Conservation (phyloP, 2,329 filamentous ascomycete species). For the Aspergillus fructus region DNA sequence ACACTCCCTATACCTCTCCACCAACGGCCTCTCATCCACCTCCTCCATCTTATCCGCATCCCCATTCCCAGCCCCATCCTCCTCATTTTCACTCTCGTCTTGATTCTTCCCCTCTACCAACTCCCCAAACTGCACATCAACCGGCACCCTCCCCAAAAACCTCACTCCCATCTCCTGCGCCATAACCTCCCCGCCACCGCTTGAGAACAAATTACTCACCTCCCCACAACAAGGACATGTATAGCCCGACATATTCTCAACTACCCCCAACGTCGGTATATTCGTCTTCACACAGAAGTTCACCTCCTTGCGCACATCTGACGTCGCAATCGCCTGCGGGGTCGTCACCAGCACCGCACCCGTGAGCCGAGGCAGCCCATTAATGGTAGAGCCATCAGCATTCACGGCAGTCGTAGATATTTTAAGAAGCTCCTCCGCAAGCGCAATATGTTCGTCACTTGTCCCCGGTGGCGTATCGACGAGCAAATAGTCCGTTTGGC, state of each 20-base stretch:
- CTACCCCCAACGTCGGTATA: slow-evolving; percentile 77
- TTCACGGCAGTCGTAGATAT: slow-evolving; percentile 31
- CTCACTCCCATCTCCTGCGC: slow-evolving; percentile 78
- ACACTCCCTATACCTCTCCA: slow-evolving; percentile 45
- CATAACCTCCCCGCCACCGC: slow-evolving; percentile 87
- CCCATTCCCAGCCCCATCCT: slow-evolving; percentile 23
- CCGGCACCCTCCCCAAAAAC: slow-evolving; percentile 83
- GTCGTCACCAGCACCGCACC: slow-evolving; percentile 96
- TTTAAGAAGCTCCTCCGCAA: slow-evolving; percentile 77
- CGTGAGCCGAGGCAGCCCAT: slow-evolving; percentile 61
- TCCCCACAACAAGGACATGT: slow-evolving; percentile 65
- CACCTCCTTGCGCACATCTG: slow-evolving; percentile 90
- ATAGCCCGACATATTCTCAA: slow-evolving; percentile 83
- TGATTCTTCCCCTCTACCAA: slow-evolving; percentile 67
- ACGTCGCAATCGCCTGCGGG: slow-evolving; percentile 88
- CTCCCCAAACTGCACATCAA: slow-evolving; percentile 88
- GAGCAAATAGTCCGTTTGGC: slow-evolving; percentile 80
- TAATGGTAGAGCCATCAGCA: no score
- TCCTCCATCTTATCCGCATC: slow-evolving; percentile 15
- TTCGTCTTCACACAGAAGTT: slow-evolving; percentile 88
- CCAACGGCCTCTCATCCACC: slow-evolving; percentile 34
- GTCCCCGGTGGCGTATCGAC: slow-evolving; percentile 97
- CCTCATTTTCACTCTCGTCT: slow-evolving; percentile 24
- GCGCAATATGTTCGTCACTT: slow-evolving; percentile 93
- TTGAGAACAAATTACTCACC: slow-evolving; percentile 90